These are phyloP conservation scores for Colletotrichum scovillei DNA, from an alignment of 2,329 filamentous ascomycete genomes.

Conservation along the genomic window DNA sequence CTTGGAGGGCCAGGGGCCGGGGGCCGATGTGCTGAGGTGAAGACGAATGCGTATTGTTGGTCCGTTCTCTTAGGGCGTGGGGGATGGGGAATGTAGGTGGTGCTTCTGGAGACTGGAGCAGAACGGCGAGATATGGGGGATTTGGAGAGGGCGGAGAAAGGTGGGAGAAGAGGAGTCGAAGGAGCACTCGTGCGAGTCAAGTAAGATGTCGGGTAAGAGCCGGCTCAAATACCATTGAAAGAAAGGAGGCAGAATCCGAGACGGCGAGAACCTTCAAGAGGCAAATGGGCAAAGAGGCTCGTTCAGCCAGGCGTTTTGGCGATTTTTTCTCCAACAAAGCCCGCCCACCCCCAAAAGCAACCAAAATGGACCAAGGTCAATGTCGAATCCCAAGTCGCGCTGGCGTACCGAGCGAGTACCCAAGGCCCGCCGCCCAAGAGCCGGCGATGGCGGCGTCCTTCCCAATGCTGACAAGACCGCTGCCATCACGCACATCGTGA, in stretches of 20 bases:
- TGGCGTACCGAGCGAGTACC: conserved; percentile 8
- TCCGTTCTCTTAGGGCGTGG: conserved; percentile 23
- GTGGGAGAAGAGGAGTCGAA: neutral
- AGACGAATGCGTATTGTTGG: conserved; percentile 32
- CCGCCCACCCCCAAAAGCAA: neutral
- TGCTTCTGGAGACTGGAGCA: conserved; percentile 23
- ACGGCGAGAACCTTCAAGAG: neutral
- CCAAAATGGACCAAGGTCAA: conserved; percentile 7
- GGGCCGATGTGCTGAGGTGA: conserved; percentile 30
- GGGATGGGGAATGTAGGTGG: conserved; percentile 22
- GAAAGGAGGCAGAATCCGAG: neutral
- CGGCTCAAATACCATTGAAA: neutral
- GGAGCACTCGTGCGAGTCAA: conserved; percentile 4
- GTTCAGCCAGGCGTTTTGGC: conserved; percentile 6
- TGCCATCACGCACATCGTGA: conserved; percentile 33
- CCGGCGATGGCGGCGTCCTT: conserved; percentile 32
- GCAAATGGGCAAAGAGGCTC: neutral
- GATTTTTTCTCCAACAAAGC: conserved; percentile 26
- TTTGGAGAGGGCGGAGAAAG: conserved; percentile 20
- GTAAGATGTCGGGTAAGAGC: neutral
- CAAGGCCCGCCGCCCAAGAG: conserved; percentile 9
- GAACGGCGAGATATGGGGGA: conserved; percentile 28
- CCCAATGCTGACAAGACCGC: conserved; percentile 35
- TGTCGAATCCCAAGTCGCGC: conserved; percentile 10
- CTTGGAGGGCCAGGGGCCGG: conserved; percentile 23